Conservation (phyloP, 2,329 filamentous ascomycete genomes). For the Aspergillus felis region DNA sequence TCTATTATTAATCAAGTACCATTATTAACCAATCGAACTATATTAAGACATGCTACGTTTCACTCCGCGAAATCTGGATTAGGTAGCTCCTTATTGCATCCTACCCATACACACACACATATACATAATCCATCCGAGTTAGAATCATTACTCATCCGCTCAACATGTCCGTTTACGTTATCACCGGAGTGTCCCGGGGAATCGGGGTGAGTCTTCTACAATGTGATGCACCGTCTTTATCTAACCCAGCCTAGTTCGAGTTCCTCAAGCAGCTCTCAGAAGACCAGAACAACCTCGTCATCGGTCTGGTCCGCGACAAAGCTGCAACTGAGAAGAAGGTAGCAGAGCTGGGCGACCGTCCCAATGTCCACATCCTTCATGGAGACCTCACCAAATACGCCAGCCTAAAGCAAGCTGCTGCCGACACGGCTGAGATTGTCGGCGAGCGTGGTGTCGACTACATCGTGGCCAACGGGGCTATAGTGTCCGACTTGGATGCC, state of each 20-base stretch:
- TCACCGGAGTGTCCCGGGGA: constrained; percentile 3
- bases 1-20: not conserved
- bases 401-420: constrained; percentile 32
- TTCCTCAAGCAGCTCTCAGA: constrained; percentile 46
- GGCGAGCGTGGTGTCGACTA: constrained; percentile 43
- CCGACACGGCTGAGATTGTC: constrained; percentile 16
- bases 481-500: constrained; percentile 26
- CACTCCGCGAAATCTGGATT: too few relatives aligned
- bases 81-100: not conserved
- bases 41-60: not conserved
- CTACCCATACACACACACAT: too few relatives aligned
- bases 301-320: constrained; percentile 50
- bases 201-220: not conserved
- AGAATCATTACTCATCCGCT: not conserved
- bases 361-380: constrained; percentile 47
- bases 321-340: constrained; percentile 43
- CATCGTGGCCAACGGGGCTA: constrained; percentile 51
- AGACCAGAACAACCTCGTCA: constrained; percentile 42
- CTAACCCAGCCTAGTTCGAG: constrained; percentile 58
- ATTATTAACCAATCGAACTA: not conserved
- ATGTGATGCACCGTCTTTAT: constrained; percentile 37
- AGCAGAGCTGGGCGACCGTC: constrained; percentile 34
- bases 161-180: constrained; percentile 1
- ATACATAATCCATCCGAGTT: not conserved
- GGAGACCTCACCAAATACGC: constrained; percentile 43